phyloP scores from a whole-genome alignment of 352 stramenopile genomes.

The Pythium phragmitis region DNA sequence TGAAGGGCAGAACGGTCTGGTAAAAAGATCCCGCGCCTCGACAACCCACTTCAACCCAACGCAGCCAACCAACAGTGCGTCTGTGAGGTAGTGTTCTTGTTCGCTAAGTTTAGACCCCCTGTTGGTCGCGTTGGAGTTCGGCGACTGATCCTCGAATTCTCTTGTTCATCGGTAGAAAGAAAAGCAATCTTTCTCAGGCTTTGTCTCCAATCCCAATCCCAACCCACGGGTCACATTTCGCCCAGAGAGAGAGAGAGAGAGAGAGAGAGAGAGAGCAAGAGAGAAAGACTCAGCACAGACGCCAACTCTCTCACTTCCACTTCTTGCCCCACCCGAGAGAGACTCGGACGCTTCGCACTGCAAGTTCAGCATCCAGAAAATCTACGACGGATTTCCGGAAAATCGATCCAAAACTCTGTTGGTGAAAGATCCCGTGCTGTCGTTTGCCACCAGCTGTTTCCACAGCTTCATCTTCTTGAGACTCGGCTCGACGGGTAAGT shows the following conservation, averaged over 20 bases:
- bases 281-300: neutral
- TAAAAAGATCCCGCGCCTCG: neutral
- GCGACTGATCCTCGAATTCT: slow-evolving; percentile 30
- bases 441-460: slow-evolving; percentile 25
- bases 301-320: neutral
- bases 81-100: neutral
- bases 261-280: neutral
- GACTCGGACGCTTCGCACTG: neutral
- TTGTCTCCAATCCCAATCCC: neutral
- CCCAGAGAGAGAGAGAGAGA: neutral
- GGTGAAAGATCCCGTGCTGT: slow-evolving; percentile 25
- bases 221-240: neutral
- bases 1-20: neutral
- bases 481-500: slow-evolving; percentile 5
- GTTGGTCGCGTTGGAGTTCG: slow-evolving; percentile 16
- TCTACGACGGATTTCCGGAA: neutral
- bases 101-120: slow-evolving; percentile 10
- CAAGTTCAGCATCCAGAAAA: neutral
- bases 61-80: neutral
- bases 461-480: slow-evolving; percentile 12
- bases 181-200: neutral
- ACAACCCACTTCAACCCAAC: neutral
- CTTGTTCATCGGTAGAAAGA: slow-evolving; percentile 23
- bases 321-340: slow-evolving; percentile 1
- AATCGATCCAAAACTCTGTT: neutral